Base-by-base conservation (phyloP, 2,329 filamentous ascomycete genomes). In the Ceratocystiopsis brevicomis region DNA sequence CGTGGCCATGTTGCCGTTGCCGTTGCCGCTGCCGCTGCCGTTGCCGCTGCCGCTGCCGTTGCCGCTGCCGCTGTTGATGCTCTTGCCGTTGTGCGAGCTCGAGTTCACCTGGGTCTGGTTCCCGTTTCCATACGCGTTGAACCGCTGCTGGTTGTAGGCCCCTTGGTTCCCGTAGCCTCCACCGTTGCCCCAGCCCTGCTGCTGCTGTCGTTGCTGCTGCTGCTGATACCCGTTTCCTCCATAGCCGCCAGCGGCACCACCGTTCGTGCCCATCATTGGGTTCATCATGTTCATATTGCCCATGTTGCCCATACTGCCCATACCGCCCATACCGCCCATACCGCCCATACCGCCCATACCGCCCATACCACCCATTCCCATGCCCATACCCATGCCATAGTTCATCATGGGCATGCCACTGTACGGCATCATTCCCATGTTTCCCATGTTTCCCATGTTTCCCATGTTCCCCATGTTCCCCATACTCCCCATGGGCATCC, bases 371-470 rank as follows among this genome's bases (percentile, higher is more conserved):
- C 37, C 35, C 33, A 34, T 34, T 3, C 12, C 12, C 33, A 34
- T 34, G 42, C 57, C 55, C 46, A 54, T 56, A 47, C 59, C 59
- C 58, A 61, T 61, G 45, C 52, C 54, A 19, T 57, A 54, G 52
- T 61, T 60, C 44, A 40, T 41, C 33, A 40, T 43, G 3, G 38
- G 35, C 44, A 46, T 46, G 14, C 17, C 35, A n/a, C 33, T 21
- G 33, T 32, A 44, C 14, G 38, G 35, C 44, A 46, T 46, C 25
- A 41, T 43, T 18, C 35, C 25, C 57, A 66, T 65, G 42, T 63
- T 66, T 61, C 69, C 68, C 60, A 34, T 34, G 33, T 30, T 30
- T 2, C 25, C 25, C 25, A 70, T 69, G 44, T 58, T 59, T 2
- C 33, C 33, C 33, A 34, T 34, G 13, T 21, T 21, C 4, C 32